These are phyloP conservation scores for Poronia punctata DNA, from an alignment of 495 filamentous ascomycete species.

Conservation along the genomic window DNA sequence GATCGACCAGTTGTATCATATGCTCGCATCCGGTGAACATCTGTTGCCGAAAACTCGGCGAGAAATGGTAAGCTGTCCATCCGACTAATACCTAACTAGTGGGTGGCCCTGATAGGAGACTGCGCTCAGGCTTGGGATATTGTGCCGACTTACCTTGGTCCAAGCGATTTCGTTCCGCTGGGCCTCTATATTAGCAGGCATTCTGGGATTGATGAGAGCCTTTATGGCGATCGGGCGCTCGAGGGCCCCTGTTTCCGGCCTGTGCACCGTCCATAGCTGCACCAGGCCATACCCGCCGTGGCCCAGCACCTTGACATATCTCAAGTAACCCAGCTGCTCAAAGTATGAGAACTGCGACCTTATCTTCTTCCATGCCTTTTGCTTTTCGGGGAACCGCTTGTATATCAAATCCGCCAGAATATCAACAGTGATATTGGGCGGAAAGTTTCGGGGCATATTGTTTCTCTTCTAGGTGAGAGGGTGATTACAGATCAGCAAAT, in stretches of 20 bases:
- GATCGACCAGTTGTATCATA: conserved; percentile 2
- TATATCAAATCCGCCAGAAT: too few species aligned
- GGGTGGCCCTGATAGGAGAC: too few species aligned
- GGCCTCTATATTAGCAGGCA: background rate
- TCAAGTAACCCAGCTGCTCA: background rate
- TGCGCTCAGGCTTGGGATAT: too few species aligned
- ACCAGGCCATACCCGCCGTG: conserved; percentile 6
- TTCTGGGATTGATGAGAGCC: background rate
- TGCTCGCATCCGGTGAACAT: conserved; percentile 2
- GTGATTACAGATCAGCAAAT: too few species aligned
- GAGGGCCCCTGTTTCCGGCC: background rate
- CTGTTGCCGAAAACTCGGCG: background rate
- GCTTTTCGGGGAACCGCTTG: too few species aligned
- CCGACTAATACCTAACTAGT: too few species aligned
- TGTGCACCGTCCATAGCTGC: background rate
- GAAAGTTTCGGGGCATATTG: too few species aligned
- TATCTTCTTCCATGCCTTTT: conserved; percentile 3
- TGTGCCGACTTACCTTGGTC: conserved; percentile 3
- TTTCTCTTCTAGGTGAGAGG: too few species aligned
- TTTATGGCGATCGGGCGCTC: conserved; percentile 2
- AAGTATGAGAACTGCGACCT: background rate
- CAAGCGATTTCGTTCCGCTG: background rate
- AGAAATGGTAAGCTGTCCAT: too few species aligned
- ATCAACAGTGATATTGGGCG: too few species aligned
- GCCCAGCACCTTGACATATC: conserved; percentile 2